Evolutionary conservation across 2,329 filamentous ascomycete genomes (phyloP), one percentile per base, ranked within the genome.

Genomic region (Chalaropsis thielavioides): DNA sequence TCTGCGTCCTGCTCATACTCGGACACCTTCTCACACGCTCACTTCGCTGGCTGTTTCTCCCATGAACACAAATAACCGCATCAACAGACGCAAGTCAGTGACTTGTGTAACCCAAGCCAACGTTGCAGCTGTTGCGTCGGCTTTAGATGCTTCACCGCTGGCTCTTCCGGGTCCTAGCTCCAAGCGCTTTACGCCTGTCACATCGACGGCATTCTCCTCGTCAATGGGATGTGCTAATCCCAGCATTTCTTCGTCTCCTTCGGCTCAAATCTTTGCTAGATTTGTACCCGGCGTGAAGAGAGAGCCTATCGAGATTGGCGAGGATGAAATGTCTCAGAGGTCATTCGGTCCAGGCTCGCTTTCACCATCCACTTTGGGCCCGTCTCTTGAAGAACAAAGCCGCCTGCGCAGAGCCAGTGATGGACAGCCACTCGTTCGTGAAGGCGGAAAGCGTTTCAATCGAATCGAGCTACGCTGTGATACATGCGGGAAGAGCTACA

Each of bases 401-500:
- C 80, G 80, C 66, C 75, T 79, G 68, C 77, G 79, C 71, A 83
- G 80, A 75, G 88, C 91, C 67, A 96, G 92, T 74, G 92, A 97
- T 74, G 92, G 91, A 68, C 89, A 92, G 70, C 85, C 88, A 71
- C 80, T 92, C 68, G 79, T 81, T 71, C 95, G 94, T 76, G 86
- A 88, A 70, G 89, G 92, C 72, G 81, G 83, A 77, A 92, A 92
- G 79, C 92, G 90, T 78, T 83, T 84, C 76, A 88, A 84, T 78
- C 84, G 86, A 72, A 85, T 86, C 72, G 92, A 97, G 76, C 84
- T 99, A 74, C 90, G 89, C 77, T 99, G 94, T 80, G 90, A 96
- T 75, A 92, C 92, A 78, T 99, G 94, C 81, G 92, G 92, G 77
- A 99, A 99, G 83, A 91, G 91, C 78, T 99, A 99, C 85, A 99